phyloP scores from a whole-genome alignment of 495 filamentous ascomycete genomes.

The Haplographium delicatum region DNA sequence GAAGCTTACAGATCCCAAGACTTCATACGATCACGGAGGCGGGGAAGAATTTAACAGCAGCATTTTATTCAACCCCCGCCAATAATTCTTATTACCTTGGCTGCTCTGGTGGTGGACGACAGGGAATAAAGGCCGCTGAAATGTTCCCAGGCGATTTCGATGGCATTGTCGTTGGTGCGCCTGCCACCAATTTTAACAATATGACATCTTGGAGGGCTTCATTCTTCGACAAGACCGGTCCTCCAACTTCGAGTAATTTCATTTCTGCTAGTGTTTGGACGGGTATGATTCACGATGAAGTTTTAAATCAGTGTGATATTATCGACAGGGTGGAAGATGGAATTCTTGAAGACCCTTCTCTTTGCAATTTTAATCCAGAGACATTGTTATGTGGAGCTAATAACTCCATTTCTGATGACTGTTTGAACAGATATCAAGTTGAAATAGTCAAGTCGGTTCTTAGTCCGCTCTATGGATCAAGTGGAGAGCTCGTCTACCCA shows the following conservation, averaged over 20 bases:
- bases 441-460: constrained; percentile 50
- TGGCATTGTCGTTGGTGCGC: constrained; percentile 59
- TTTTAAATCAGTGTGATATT: constrained; percentile 60
- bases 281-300: constrained; percentile 51
- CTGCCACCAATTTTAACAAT: constrained; percentile 45
- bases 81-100: constrained; percentile 48
- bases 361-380: constrained; percentile 51
- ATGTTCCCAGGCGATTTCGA: constrained; percentile 56
- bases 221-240: constrained; percentile 41
- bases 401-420: constrained; percentile 36
- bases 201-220: constrained; percentile 47
- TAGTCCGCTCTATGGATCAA: constrained; percentile 35
- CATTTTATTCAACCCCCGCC: constrained; percentile 31
- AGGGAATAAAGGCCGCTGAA: constrained; percentile 50
- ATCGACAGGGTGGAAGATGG: constrained; percentile 59
- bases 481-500: constrained; percentile 49
- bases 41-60: constrained; percentile 27
- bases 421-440: constrained; percentile 55
- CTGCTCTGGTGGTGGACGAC: constrained; percentile 56
- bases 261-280: constrained; percentile 46
- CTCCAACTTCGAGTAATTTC: constrained; percentile 33
- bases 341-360: constrained; percentile 57
- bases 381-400: constrained; percentile 45
- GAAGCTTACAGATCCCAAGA: constrained; percentile 22
- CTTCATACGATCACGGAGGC: constrained; percentile 45